Conservation (phyloP, 805 yeast genomes). For the Candida sithepensis region DNA sequence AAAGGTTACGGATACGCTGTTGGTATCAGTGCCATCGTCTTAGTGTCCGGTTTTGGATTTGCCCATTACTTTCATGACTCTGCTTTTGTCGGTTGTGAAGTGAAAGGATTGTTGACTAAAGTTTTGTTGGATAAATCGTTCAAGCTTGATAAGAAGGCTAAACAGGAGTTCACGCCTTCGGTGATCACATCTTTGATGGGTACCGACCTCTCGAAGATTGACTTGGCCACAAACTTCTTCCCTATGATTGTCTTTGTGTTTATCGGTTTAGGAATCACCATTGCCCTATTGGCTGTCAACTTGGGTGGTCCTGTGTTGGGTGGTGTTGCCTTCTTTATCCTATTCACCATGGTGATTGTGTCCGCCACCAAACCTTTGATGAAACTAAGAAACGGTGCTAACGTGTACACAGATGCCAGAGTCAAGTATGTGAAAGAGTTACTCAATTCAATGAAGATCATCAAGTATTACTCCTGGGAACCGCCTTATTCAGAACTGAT, state of each 20-base stretch:
- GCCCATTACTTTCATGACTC: constrained; percentile 65
- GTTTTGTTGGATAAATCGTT: constrained; percentile 69
- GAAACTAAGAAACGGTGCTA: constrained; percentile 52
- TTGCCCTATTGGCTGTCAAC: constrained; percentile 60
- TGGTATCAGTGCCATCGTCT: constrained; percentile 59
- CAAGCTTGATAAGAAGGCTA: constrained; percentile 52
- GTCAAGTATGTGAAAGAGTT: constrained; percentile 76
- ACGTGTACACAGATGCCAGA: constrained; percentile 68
- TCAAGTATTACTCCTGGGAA: constrained; percentile 93
- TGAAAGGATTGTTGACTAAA: constrained; percentile 67
- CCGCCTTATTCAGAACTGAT: constrained; percentile 63
- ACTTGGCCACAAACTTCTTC: constrained; percentile 67
- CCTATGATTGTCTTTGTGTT: constrained; percentile 65
- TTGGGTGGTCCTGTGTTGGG: constrained; percentile 71
- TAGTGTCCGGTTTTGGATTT: constrained; percentile 43
- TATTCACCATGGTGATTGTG: constrained; percentile 48
- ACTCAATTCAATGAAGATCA: constrained; percentile 70
- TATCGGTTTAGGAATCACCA: constrained; percentile 55
- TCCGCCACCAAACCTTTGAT: constrained; percentile 50
- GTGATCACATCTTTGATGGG: constrained; percentile 75
- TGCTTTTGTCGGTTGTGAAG: constrained; percentile 64
- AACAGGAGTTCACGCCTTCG: constrained; percentile 60
- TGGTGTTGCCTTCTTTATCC: constrained; percentile 56
- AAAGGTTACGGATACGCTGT: constrained; percentile 75
- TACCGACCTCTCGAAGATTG: constrained; percentile 78